phyloP scores from a whole-genome alignment of 2,329 filamentous ascomycete species.

The Monilinia vaccinii-corymbosi region DNA sequence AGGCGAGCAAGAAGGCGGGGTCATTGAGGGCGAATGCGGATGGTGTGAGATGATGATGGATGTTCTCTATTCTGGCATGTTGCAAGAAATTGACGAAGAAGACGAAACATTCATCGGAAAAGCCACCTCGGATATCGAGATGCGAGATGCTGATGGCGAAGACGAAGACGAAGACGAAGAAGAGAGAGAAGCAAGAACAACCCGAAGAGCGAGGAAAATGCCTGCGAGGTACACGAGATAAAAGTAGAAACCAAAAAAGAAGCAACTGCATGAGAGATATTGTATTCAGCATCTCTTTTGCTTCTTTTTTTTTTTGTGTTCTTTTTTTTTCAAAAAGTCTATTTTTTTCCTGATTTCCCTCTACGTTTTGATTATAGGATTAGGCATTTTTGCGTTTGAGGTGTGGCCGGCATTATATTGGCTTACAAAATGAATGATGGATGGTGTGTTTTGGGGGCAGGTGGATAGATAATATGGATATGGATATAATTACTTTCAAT shows the following conservation, averaged over 20 bases:
- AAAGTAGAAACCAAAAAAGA: neutral
- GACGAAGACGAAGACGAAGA: neutral
- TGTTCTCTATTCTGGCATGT: neutral
- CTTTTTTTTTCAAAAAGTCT: too few species aligned
- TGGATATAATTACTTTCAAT: neutral
- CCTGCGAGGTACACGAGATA: neutral
- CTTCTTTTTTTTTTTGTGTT: neutral
- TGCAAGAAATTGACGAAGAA: neutral
- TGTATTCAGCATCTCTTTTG: neutral
- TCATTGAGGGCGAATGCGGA: neutral
- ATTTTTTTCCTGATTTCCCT: too few species aligned
- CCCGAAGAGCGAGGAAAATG: neutral
- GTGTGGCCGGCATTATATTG: too few species aligned
- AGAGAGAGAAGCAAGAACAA: neutral
- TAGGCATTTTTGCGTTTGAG: neutral
- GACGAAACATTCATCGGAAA: neutral
- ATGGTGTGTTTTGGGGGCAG: too few species aligned
- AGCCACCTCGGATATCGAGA: neutral
- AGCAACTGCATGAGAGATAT: too few species aligned
- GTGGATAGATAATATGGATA: neutral
- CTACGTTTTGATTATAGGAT: too few species aligned
- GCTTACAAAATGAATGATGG: too few species aligned
- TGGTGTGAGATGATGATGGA: neutral
- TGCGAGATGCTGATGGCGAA: neutral
- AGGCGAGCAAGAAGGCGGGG: slow-evolving; percentile 12